Percentiles rank a stretch among this genome's conserved stretches.
These are phyloP conservation scores for Trametes sanguinea DNA, from an alignment of 768 basidiomycete species.

Conservation along the genomic window DNA sequence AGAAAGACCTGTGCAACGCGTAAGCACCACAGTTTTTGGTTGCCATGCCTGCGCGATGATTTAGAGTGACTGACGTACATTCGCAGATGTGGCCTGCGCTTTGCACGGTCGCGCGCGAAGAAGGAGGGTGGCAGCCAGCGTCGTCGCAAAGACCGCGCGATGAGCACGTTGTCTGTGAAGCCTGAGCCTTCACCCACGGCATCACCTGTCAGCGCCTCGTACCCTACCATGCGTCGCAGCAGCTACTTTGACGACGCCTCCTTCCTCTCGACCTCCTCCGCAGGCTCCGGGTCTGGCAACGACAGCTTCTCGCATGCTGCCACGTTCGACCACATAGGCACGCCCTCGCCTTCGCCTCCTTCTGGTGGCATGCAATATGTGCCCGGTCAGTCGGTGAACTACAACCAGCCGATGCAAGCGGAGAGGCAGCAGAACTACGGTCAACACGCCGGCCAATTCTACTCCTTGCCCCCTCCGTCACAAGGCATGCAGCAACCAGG, in stretches of 20 bases:
- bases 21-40: slow-evolving; percentile 46
- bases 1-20: slow-evolving; percentile 93
- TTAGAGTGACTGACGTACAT: slow-evolving; percentile 17
- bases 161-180: slow-evolving; percentile 31
- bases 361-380: slow-evolving; percentile 54
- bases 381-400: slow-evolving; percentile 35
- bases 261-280: slow-evolving; percentile 47
- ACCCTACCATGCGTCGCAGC: slow-evolving; percentile 47
- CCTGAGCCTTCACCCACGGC: slow-evolving; percentile 32
- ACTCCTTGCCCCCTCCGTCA: slow-evolving; percentile 25
- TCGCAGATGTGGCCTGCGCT: slow-evolving; percentile 78
- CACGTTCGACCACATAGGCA: slow-evolving; percentile 42
- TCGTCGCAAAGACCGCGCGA: slow-evolving; percentile 63
- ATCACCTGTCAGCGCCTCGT: slow-evolving; percentile 45
- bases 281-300: slow-evolving; percentile 58
- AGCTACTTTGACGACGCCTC: slow-evolving; percentile 51
- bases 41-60: slow-evolving; percentile 14
- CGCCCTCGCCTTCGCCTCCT: slow-evolving; percentile 72
- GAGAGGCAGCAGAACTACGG: slow-evolving; percentile 20
- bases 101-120: slow-evolving; percentile 85
- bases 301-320: slow-evolving; percentile 49
- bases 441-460: slow-evolving; percentile 21
- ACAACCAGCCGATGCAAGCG: slow-evolving; percentile 27
- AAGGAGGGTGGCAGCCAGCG: slow-evolving; percentile 72
- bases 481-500: slow-evolving; percentile 20